Evolutionary conservation across 495 filamentous ascomycete genomes (phyloP).

Genomic region (Penicillium diatomitis): DNA sequence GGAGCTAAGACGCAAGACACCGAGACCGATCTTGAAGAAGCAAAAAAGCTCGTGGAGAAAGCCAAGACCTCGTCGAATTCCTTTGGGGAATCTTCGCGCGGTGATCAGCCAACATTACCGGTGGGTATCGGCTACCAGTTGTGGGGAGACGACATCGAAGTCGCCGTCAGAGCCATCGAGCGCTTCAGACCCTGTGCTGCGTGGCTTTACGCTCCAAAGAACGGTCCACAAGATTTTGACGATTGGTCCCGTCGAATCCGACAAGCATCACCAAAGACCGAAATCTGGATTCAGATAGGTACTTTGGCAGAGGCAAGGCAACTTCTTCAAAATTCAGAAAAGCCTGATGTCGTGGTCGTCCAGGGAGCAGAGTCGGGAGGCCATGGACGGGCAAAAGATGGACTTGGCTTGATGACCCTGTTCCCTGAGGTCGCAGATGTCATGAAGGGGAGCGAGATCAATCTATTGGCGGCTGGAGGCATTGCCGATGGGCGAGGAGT

Average conservation of each 20-base stretch:
- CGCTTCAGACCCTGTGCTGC: slow-evolving; percentile 50
- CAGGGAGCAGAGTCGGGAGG: slow-evolving; percentile 71
- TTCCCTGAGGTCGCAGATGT: slow-evolving; percentile 52
- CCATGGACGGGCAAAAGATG: slow-evolving; percentile 51
- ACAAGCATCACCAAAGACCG: slow-evolving; percentile 33
- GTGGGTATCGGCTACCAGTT: slow-evolving; percentile 56
- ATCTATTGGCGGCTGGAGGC: slow-evolving; percentile 63
- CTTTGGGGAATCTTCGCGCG: slow-evolving; percentile 5
- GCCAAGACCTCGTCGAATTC: slow-evolving; percentile 1
- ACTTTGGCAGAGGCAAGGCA: slow-evolving; percentile 47
- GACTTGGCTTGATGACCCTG: slow-evolving; percentile 48
- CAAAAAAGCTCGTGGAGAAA: slow-evolving; percentile 14
- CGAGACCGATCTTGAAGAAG: slow-evolving; percentile 25
- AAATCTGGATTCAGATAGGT: slow-evolving; percentile 62
- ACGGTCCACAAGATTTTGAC: slow-evolving; percentile 37
- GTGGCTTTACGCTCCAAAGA: slow-evolving; percentile 60
- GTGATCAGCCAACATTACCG: slow-evolving; percentile 29
- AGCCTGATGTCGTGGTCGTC: slow-evolving; percentile 60
- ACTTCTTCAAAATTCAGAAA: slow-evolving; percentile 21
- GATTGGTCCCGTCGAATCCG: slow-evolving; percentile 47
- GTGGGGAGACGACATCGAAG: slow-evolving; percentile 42
- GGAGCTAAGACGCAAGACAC: slow-evolving; percentile 26
- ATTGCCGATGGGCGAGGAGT: slow-evolving; percentile 59
- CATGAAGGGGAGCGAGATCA: slow-evolving; percentile 37
- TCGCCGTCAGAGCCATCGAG: slow-evolving; percentile 32